phyloP scores from a whole-genome alignment of 805 yeast species.

The Kurtzmaniella fragi region DNA sequence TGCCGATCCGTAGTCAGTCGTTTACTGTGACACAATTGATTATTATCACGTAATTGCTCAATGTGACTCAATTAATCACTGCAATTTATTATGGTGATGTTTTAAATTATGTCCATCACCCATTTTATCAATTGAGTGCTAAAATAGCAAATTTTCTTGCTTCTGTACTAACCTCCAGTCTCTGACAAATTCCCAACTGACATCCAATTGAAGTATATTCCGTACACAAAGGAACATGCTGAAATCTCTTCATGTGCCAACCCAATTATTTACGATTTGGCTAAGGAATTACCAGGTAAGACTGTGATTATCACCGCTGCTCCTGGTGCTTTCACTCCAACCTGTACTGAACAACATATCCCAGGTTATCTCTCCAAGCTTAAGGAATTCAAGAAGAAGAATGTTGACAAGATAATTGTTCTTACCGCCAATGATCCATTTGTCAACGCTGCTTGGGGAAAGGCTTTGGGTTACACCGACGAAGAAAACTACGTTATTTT shows the following conservation, averaged over 20 bases:
- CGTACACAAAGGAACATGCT: conserved; percentile 33
- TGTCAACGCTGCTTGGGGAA: conserved; percentile 67
- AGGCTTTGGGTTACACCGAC: conserved; percentile 39
- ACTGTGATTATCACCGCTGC: conserved; percentile 68
- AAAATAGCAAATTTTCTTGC: conserved; percentile 1
- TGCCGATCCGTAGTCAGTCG: too few relatives aligned
- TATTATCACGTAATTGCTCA: too few relatives aligned
- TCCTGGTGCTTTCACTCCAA: conserved; percentile 87
- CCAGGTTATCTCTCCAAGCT: conserved; percentile 58
- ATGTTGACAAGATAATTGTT: conserved; percentile 59
- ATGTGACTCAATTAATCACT: too few relatives aligned
- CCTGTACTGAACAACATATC: conserved; percentile 67
- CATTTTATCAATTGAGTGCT: too few relatives aligned
- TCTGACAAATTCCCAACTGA: conserved; percentile 31
- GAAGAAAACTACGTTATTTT: conserved; percentile 40
- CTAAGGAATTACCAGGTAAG: conserved; percentile 35
- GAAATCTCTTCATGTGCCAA: conserved; percentile 33
- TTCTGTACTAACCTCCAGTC: conserved; percentile 1
- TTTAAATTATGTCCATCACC: too few relatives aligned
- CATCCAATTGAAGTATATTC: conserved; percentile 34
- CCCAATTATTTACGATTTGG: conserved; percentile 33
- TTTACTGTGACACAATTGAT: too few relatives aligned
- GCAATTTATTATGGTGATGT: too few relatives aligned
- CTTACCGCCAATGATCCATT: conserved; percentile 69
- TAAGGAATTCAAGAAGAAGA: conserved; percentile 49